These are phyloP conservation scores for Candida sanyaensis DNA, from an alignment of 1,139 yeast genomes.

Conservation along the genomic window DNA sequence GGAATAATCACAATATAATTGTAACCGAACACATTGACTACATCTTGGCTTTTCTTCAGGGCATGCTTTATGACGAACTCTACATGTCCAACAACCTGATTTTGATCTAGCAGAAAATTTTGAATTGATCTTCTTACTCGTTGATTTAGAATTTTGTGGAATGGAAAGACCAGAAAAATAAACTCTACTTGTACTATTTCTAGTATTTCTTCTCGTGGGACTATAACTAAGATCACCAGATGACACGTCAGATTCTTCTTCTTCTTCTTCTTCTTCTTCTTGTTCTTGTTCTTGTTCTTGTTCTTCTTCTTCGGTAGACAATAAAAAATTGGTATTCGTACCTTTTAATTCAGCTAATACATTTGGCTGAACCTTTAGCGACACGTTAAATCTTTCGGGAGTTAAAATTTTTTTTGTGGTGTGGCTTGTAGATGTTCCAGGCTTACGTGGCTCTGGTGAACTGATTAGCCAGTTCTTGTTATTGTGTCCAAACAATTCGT, in stretches of 20 bases:
- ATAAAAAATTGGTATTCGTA: background rate
- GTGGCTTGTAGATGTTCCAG: background rate
- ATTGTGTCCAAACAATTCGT: background rate
- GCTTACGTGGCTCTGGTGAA: background rate
- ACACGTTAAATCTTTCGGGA: background rate
- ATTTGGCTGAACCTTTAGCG: background rate
- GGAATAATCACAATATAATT: conserved; percentile 55
- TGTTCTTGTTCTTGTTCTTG: background rate
- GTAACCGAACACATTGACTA: conserved; percentile 52
- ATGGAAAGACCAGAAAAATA: background rate
- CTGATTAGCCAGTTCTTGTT: background rate
- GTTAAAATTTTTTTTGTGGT: background rate
- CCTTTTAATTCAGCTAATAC: background rate
- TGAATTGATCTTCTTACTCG: background rate
- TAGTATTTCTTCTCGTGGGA: background rate
- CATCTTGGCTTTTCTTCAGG: conserved; percentile 62
- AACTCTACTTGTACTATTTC: background rate
- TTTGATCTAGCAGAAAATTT: conserved; percentile 43
- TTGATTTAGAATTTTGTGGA: background rate
- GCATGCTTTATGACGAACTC: conserved; percentile 66
- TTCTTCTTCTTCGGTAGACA: background rate
- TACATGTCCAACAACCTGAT: conserved; percentile 70
- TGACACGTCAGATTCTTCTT: background rate
- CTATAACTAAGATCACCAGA: background rate
- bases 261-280: too few relatives aligned